Base-by-base conservation (phyloP, 2,329 filamentous ascomycete genomes). In the Fusarium siculi region DNA sequence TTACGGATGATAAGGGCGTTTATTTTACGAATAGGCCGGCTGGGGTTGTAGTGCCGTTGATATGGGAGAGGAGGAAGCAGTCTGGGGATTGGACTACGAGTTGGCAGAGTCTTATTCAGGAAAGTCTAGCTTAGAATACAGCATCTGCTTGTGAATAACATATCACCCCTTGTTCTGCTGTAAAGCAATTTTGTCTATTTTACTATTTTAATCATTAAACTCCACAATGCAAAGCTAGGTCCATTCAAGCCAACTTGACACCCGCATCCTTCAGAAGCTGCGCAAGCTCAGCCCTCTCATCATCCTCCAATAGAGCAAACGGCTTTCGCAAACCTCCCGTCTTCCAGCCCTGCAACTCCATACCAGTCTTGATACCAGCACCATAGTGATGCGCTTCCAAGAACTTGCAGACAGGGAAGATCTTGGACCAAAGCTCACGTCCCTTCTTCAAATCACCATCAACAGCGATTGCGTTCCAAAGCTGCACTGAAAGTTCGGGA, bases 301-400 rank as follows among this genome's bases (percentile, higher is more conserved):
- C 78, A 14, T 65, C 73, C 43, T 74, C 62, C 4, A 78, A 73
- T 53, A 87, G 70, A 16, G 79, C 75, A 75, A 87, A 87, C 1
- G 86, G 86, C 80, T 86, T 87, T 62, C 86, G 79, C 68, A 86
- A 44, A 7, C 85, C 86, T 23, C 86, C 86, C 1, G 86, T 87
- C 46, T 79, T 76, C 74, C 81, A 81, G 0, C 85, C 85, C 36
- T 80, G 81, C 54, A 87, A 63, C 75, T 87, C 85, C 76, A 87
- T 83, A 1, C 82, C 86, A 1, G 86, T 87, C 81, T 87, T 87
- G 14, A 87, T 82, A 11, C 84, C 84, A 10, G 83, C 78, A 0
- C 81, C 79, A 66, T 87, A 87, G 60, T 86, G 86, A 54, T 86
- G 79, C 9, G 82, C 79, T 75, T 87, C 86, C 9, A 87, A 72